Evolutionary conservation across 768 basidiomycete species (phyloP), one percentile per base, ranked within the genome.

Genomic region (Heimioporus sp.): DNA sequence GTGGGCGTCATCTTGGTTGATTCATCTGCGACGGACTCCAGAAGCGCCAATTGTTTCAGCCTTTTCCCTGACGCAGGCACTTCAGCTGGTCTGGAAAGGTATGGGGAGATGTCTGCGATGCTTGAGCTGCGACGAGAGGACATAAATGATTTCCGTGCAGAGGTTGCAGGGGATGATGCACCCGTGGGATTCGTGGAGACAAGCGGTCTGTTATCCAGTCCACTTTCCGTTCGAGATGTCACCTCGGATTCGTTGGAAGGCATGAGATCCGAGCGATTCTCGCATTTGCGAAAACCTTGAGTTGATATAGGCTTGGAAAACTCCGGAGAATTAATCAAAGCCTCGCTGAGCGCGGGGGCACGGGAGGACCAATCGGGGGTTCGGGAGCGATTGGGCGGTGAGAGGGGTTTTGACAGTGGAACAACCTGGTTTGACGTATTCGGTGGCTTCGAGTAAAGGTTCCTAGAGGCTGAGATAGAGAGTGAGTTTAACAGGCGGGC

Each of bases 11-110:
- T 77, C 53, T 78, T 76, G 7, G 83, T 84, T 5, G 89, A 87
- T 65, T 91, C 87, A 59, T 85, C 81, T 0, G 83, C 86, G 34
- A 90, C 82, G 13, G 80, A 74, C 64, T 90, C 87, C 11, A 89
- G 72, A 53, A 90, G 72, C 2, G 87, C 87, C 21, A 86, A 73
- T 57, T 85, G 89, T 66, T 82, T 82, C 66, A 88, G 66, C 51
- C 77, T 80, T 63, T 83, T 86, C 13, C 82, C 78, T 31, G 83
- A 82, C 5, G 77, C 71, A 9, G 82, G 78, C 10, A 81, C 70
- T 54, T 80, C 83, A 21, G 70, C 66, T 8, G 80, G 70, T 48
- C 79, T 78, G 10, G 80, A 72, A 46, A 88, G 70, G 64, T 89
- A 88, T 0, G 87, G 85, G 8, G 85, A 86, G 49, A 87, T 81